A percentile compares a stretch with the other conserved stretches of the same genome.
These are phyloP conservation scores for Austroboletus niveus DNA, from an alignment of 1,284 basidiomycete species.

Conservation along the genomic window DNA sequence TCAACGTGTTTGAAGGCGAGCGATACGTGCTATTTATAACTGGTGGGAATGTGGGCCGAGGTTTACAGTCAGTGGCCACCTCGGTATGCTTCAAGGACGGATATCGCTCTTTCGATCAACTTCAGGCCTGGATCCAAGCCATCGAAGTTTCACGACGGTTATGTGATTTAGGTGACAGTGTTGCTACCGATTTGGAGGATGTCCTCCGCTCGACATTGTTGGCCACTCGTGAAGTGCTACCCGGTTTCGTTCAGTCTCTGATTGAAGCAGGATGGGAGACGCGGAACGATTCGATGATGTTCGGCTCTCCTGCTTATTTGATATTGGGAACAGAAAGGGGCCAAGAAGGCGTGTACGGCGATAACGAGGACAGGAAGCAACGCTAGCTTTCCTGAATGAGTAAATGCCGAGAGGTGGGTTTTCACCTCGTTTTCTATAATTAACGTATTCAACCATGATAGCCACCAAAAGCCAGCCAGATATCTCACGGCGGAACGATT, in stretches of 20 bases:
- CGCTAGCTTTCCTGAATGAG: conserved; percentile 11
- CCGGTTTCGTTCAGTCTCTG: conserved; percentile 21
- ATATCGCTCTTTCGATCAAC: conserved; percentile 44
- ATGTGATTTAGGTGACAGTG: not conserved
- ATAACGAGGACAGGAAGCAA: conserved; percentile 18
- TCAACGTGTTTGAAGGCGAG: conserved; percentile 40
- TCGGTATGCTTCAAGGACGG: conserved; percentile 50
- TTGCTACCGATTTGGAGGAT: conserved; percentile 10
- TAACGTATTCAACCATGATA: not conserved
- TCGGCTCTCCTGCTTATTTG: conserved; percentile 26
- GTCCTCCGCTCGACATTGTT: conserved; percentile 20
- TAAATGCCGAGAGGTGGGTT: not conserved
- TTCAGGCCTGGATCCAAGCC: conserved; percentile 58
- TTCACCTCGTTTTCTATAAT: not conserved
- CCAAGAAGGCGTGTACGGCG: not conserved
- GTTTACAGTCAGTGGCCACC: conserved; percentile 11
- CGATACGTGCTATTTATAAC: conserved; percentile 50
- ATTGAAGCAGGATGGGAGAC: conserved; percentile 26
- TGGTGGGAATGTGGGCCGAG: not conserved
- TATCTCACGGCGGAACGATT: not conserved
- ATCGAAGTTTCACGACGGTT: conserved; percentile 22
- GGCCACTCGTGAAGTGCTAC: conserved; percentile 13
- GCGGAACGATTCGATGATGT: conserved; percentile 27
- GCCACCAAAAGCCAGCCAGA: not conserved
- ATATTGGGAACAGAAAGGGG: conserved; percentile 16